Percentiles rank a stretch among this genome's conserved stretches.
Conservation (phyloP, 805 yeast species). For the Geotrichum ghanense region DNA sequence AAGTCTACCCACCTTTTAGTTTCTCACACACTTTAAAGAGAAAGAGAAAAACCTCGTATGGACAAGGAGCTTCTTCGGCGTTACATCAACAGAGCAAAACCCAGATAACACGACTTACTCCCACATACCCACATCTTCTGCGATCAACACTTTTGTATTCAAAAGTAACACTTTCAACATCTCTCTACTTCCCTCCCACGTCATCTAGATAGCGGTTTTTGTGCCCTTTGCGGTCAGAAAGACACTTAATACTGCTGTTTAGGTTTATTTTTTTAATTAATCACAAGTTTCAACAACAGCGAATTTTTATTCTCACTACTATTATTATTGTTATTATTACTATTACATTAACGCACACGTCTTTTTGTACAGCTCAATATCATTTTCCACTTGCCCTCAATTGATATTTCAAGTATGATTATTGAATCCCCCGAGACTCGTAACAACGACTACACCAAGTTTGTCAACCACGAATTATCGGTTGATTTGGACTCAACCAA, state of each 20-base stretch:
- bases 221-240: constrained; percentile 2
- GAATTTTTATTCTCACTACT: not conserved
- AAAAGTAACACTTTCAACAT: not conserved
- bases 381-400: not conserved
- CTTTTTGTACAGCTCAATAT: no score
- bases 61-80: constrained; percentile 27
- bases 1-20: not conserved
- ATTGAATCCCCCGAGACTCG: constrained; percentile 1
- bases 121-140: constrained; percentile 12
- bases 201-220: constrained; percentile 2
- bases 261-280: no score
- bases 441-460: constrained; percentile 16
- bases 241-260: constrained; percentile 1
- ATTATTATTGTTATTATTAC: not conserved
- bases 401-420: not conserved
- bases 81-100: constrained; percentile 27
- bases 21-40: not conserved
- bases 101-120: constrained; percentile 22
- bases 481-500: constrained; percentile 73
- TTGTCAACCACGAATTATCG: constrained; percentile 70
- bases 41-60: constrained; percentile 15
- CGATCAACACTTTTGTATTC: not conserved
- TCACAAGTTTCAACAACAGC: not conserved
- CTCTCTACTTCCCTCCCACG: not conserved
- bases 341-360: no score